These are phyloP conservation scores for Paraglomus occultum DNA, from an alignment of 192 early-diverging fungal species.

Conservation along the genomic window DNA sequence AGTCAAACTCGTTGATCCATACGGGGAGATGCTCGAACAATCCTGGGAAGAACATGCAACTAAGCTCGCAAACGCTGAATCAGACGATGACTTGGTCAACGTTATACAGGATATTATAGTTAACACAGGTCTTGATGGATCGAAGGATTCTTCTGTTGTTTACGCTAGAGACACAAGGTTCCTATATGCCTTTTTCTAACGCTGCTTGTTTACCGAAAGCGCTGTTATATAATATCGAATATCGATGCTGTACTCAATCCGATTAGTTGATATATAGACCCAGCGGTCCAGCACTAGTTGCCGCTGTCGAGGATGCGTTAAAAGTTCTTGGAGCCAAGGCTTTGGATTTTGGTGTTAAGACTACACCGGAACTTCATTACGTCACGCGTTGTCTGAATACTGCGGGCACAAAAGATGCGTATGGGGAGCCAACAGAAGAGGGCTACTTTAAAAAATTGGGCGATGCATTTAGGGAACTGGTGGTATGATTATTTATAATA, in stretches of 20 bases:
- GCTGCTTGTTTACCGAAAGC: slow-evolving; percentile 12
- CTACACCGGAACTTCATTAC: slow-evolving; percentile 98
- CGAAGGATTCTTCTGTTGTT: slow-evolving; percentile 68
- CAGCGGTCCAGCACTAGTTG: slow-evolving; percentile 78
- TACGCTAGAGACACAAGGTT: slow-evolving; percentile 92
- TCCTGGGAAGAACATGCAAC: slow-evolving; percentile 94
- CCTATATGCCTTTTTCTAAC: slow-evolving; percentile 8
- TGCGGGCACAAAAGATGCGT: slow-evolving; percentile 62
- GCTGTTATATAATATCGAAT: slow-evolving; percentile 7
- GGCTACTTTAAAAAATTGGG: slow-evolving; percentile 94
- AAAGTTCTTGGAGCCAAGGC: slow-evolving; percentile 64
- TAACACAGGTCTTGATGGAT: slow-evolving; percentile 69
- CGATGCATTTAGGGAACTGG: slow-evolving; percentile 77
- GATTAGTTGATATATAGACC: slow-evolving; percentile 75
- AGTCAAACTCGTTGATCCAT: slow-evolving; percentile 96
- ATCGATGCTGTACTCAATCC: too few species aligned
- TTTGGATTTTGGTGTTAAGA: slow-evolving; percentile 83
- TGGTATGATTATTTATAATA: too few species aligned
- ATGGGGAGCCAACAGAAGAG: slow-evolving; percentile 86
- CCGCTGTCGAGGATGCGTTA: slow-evolving; percentile 79
- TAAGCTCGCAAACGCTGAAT: slow-evolving; percentile 79
- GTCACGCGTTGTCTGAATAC: slow-evolving; percentile 88
- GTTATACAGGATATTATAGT: slow-evolving; percentile 63
- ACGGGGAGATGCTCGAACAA: slow-evolving; percentile 98
- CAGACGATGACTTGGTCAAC: slow-evolving; percentile 58